These are phyloP conservation scores for Kwoniella mangroviensis DNA, from an alignment of 768 basidiomycete species.

Conservation along the genomic window DNA sequence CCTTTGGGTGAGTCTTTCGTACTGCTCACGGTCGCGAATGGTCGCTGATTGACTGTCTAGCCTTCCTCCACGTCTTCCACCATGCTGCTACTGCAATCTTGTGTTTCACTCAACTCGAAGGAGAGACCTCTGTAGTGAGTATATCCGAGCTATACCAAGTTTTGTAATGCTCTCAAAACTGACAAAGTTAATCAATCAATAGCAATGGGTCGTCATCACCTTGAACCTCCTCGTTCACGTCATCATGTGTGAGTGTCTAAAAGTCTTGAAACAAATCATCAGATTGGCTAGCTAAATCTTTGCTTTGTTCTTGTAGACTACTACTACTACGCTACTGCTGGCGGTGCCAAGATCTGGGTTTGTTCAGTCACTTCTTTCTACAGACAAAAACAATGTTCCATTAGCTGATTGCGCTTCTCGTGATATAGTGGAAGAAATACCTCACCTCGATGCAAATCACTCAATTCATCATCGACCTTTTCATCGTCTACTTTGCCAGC, in stretches of 20 bases:
- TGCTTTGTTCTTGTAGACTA: constrained; percentile 78
- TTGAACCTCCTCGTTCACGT: constrained; percentile 94
- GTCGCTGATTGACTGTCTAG: constrained; percentile 59
- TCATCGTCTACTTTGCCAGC: constrained; percentile 94
- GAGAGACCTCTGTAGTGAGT: constrained; percentile 88
- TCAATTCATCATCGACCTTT: constrained; percentile 92
- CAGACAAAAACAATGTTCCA: neutral
- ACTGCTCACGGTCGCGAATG: neutral
- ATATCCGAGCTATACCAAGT: neutral
- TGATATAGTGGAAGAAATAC: constrained; percentile 92
- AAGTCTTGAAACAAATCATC: neutral
- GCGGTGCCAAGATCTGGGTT: constrained; percentile 96
- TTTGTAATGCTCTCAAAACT: neutral
- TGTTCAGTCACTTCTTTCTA: constrained; percentile 6
- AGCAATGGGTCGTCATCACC: constrained; percentile 96
- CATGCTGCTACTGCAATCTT: constrained; percentile 96
- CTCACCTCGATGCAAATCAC: constrained; percentile 94
- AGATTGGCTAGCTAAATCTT: constrained; percentile 2
- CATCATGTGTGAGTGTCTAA: constrained; percentile 82
- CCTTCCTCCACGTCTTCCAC: constrained; percentile 98
- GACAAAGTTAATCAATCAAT: constrained; percentile 10
- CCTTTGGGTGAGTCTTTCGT: constrained; percentile 72
- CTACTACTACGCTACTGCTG: constrained; percentile 98
- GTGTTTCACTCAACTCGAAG: constrained; percentile 92
- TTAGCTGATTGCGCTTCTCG: neutral